Base-by-base conservation (phyloP, 148 eudicot genomes). In the Chenopodium berlandieri region DNA sequence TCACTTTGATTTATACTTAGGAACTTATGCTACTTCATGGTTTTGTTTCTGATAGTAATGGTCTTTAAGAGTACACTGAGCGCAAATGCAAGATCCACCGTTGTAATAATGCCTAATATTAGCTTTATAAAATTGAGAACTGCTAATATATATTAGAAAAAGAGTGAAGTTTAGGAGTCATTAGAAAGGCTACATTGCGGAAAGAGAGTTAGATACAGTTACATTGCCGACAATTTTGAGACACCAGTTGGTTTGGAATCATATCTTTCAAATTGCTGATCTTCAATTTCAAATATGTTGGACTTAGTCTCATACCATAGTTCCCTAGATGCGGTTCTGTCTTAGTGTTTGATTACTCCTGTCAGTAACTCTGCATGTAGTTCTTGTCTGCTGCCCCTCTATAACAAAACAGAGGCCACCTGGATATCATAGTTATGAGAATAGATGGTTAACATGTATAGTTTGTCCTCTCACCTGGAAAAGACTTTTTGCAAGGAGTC, bases 291-390 rank as follows among this genome's bases (percentile, higher is more conserved):
- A 10, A 30, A 4, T 50, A 5, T 60, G 65, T 7, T 54, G 58
- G 31, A 46, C 71, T 73, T 64, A 23, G 78, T 82, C 54, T 34
- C 46, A 31, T 31, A 82, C 30, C 30, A n/a, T 48, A 25, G 77
- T 75, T 75, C 54, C 54, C 60, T 19, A 82, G 52, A 70, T 22
- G 50, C 25, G 52, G 56, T 19, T 71, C 30, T 19, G 34, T 4
- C 14, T 30, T 52, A 58, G 76, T 46, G 27, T n/a, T 72, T 72
- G 3, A 34, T 69, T 69, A 44, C 82, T 30, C 17, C 71, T 76
- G 47, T 60, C 73, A n/a, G 17, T 71, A 9, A 50, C 54, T 50
- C 54, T 9, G 54, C 6, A 62, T 62, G 82, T 17, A 60, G 69
- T 63, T 63, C 12, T 73, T 13, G 60, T 73, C 30, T 73, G 34